A percentile compares a stretch with the other conserved stretches of the same genome.
Conservation (phyloP, 768 basidiomycete species). For the Amanita rimosa region DNA sequence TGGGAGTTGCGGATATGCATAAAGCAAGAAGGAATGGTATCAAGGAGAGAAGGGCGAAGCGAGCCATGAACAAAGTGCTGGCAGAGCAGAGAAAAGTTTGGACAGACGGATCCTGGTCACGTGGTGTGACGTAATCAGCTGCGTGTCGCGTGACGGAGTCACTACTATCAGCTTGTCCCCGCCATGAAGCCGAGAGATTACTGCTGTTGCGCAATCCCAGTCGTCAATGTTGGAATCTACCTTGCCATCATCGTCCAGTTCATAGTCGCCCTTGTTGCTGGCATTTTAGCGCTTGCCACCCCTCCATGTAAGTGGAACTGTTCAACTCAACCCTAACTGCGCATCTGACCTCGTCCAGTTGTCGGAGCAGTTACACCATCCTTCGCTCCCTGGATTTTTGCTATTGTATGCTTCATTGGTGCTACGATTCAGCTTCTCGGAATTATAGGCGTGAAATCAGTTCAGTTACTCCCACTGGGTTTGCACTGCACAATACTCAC, state of each 20-base stretch:
- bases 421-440: slow-evolving; percentile 74
- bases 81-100: neutral
- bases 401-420: slow-evolving; percentile 63
- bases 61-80: slow-evolving; percentile 5
- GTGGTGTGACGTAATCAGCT: neutral
- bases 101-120: neutral
- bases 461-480: slow-evolving; percentile 22
- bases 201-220: slow-evolving; percentile 88
- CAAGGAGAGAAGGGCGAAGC: slow-evolving; percentile 9
- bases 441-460: slow-evolving; percentile 74
- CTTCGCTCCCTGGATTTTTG: slow-evolving; percentile 66
- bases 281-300: slow-evolving; percentile 65
- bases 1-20: slow-evolving; percentile 11
- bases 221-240: slow-evolving; percentile 88
- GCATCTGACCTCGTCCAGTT: slow-evolving; percentile 31
- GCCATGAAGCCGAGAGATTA: slow-evolving; percentile 74
- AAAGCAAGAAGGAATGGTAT: slow-evolving; percentile 15
- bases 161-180: slow-evolving; percentile 11
- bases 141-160: no score
- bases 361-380: slow-evolving; percentile 81
- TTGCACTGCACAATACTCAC: slow-evolving; percentile 1
- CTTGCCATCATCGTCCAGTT: slow-evolving; percentile 69
- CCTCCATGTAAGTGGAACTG: slow-evolving; percentile 56
- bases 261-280: slow-evolving; percentile 50
- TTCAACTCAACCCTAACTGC: neutral